Percentiles rank a stretch among this genome's conserved stretches.
phyloP scores from a whole-genome alignment of 202 grass and related monocot species.

The Dendrocalamus latiflorus region DNA sequence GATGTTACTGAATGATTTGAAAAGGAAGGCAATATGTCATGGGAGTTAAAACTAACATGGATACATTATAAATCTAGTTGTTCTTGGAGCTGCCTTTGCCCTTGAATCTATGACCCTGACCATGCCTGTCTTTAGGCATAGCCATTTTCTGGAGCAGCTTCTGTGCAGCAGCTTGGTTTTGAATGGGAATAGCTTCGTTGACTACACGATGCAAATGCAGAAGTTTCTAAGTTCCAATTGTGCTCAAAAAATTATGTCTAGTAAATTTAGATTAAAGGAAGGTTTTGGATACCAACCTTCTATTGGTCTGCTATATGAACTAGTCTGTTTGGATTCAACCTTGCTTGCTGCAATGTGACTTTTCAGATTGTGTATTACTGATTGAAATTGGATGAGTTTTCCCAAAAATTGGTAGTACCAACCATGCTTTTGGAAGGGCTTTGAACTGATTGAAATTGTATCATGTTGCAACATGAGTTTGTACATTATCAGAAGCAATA shows the following conservation, averaged over 20 bases:
- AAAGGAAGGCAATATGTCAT: background rate
- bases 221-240: background rate
- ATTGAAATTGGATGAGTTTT: no score
- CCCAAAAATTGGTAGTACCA: no score
- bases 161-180: constrained; percentile 92
- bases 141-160: constrained; percentile 94
- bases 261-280: background rate
- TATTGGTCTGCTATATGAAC: constrained; percentile 65
- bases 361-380: no score
- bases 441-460: no score
- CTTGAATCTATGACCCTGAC: constrained; percentile 49
- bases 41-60: constrained; percentile 29
- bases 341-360: constrained; percentile 3
- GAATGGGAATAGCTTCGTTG: constrained; percentile 81
- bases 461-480: no score
- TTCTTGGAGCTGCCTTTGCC: constrained; percentile 68
- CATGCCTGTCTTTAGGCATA: constrained; percentile 37
- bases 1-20: background rate
- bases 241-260: background rate
- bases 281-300: constrained; percentile 50
- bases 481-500: no score
- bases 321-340: constrained; percentile 44
- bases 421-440: no score
- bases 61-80: constrained; percentile 76
- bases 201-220: constrained; percentile 34